These are phyloP conservation scores for Sorghum bicolor DNA, from an alignment of 176 grass and related monocot genomes.

Conservation along the genomic window DNA sequence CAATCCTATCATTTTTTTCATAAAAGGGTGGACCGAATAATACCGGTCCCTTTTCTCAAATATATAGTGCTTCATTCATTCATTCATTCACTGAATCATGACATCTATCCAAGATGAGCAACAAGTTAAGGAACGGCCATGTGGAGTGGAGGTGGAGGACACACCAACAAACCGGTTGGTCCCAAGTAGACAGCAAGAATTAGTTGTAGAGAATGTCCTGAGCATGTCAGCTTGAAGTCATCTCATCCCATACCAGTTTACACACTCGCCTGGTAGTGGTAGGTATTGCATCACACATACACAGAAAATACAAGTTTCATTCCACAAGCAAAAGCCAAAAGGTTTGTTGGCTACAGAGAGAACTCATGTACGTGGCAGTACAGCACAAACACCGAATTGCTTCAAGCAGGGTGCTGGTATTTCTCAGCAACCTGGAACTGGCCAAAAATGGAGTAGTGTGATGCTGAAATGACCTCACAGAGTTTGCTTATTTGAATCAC, in stretches of 20 bases:
- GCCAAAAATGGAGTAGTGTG: background rate
- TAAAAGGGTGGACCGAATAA: background rate
- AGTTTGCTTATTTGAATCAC: conserved; percentile 4
- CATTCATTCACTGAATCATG: conserved; percentile 4
- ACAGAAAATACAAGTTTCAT: background rate
- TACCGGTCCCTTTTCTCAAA: background rate
- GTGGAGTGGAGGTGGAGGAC: background rate
- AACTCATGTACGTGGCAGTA: background rate
- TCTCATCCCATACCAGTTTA: conserved; percentile 20
- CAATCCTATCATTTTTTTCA: background rate
- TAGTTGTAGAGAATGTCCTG: conserved; percentile 36
- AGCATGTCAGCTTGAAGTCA: conserved; percentile 33
- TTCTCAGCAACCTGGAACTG: background rate
- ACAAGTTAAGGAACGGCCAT: conserved; percentile 15
- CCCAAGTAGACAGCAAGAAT: conserved; percentile 38
- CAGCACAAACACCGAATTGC: background rate
- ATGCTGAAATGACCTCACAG: background rate
- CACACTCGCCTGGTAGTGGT: conserved; percentile 26
- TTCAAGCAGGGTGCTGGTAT: background rate
- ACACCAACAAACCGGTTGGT: conserved; percentile 45
- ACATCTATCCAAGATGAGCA: conserved; percentile 25
- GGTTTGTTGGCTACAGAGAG: background rate
- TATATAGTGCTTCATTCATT: background rate
- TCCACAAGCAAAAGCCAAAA: conserved; percentile 9
- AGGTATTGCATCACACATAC: conserved; percentile 32